Evolutionary conservation across 176 grass and related monocot species (phyloP), one percentile per base, ranked within the genome.

Genomic region (Triticum dicoccoides): DNA sequence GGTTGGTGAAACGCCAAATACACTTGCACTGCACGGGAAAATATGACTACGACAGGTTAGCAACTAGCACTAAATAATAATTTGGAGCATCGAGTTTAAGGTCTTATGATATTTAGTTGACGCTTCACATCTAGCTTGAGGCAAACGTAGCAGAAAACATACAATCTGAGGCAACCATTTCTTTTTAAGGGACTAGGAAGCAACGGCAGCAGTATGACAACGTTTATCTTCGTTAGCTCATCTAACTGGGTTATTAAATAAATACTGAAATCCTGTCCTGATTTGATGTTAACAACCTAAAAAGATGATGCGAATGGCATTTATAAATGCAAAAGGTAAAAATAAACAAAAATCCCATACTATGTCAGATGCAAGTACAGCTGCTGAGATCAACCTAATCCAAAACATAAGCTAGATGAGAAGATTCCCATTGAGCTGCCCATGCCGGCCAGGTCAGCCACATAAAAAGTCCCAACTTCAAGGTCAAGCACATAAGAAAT

Each of bases 1-100:
- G 51, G 91, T 93, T 51, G 96, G 90, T 67, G 93, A 98, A 85
- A 95, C 96, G 45, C 96, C 96, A 84, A 95, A 95, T 37, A 98
- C 85, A 85, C 88, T 98, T 35, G 85, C 90, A 88, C 97, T 94
- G 86, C 74, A 87, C n/a, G 27, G 11, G 35, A 9, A 81, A 83
- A 69, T 71, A 69, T 15, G 51, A 14, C 33, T 58, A 18, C 13
- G 74, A 80, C 61, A 79, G 20, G 66, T 91, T 75, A 80, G 77
- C 45, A 44, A 82, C 27, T 51, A 78, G 33, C 35, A 67, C 65
- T 27, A 44, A 33, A 68, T 23, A 70, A 6, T 78, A 78, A 54
- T 20, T 54, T 3, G 56, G 23, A 56, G 49, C 13, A 69, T 38
- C 35, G 7, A 64, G 6, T 35, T 68, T 69, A 80, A 82, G 61